Evolutionary conservation across 2,329 filamentous ascomycete genomes (phyloP).

Genomic region (Clonostachys solani): DNA sequence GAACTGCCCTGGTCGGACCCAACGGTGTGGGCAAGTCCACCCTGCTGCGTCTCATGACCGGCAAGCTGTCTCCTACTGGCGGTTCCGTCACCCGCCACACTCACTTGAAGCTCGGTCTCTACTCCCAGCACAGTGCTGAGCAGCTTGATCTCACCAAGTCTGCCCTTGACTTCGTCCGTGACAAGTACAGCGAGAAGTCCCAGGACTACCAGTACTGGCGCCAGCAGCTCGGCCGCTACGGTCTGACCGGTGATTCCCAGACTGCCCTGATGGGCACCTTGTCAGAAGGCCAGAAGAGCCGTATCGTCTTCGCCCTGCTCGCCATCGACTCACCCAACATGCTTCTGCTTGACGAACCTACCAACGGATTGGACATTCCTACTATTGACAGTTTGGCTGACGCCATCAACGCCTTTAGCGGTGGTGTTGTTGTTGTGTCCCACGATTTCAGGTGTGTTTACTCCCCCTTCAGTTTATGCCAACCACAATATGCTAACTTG

Average conservation of each 20-base stretch:
- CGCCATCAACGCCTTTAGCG: constrained; percentile 93
- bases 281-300: constrained; percentile 95
- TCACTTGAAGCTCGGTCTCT: constrained; percentile 96
- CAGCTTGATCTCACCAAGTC: constrained; percentile 98
- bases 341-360: constrained; percentile 96
- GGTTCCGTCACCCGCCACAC: constrained; percentile 89
- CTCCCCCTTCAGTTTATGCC: constrained; percentile 5
- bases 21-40: constrained; percentile 99
- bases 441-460: constrained; percentile 91
- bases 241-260: constrained; percentile 87
- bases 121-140: constrained; percentile 97
- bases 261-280: constrained; percentile 97
- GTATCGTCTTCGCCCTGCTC: constrained; percentile 95
- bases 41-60: constrained; percentile 92
- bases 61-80: constrained; percentile 79
- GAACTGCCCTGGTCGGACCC: constrained; percentile 92
- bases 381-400: constrained; percentile 97
- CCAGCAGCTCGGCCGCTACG: constrained; percentile 93
- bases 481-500: constrained; percentile 4
- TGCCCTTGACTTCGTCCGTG: constrained; percentile 92
- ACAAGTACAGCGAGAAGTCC: constrained; percentile 84
- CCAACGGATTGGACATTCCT: constrained; percentile 98
- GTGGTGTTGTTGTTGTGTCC: constrained; percentile 95
- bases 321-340: constrained; percentile 97
- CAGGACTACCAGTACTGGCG: constrained; percentile 99